Base-by-base conservation (phyloP, 129 eudicot genomes). In the Escallonia herrerae region DNA sequence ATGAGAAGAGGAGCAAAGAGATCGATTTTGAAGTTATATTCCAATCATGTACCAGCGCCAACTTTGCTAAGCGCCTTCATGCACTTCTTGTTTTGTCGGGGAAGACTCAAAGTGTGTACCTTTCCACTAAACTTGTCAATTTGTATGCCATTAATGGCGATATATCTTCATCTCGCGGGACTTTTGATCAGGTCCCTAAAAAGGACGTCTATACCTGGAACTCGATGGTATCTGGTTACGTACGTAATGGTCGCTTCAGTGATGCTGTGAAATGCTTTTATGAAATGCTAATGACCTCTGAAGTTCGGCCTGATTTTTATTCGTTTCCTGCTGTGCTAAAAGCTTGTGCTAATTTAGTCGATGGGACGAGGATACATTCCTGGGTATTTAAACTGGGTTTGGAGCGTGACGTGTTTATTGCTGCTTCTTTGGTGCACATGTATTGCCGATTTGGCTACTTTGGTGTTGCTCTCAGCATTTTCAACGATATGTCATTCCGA, bases 391-490 rank as follows among this genome's bases (percentile, higher is more conserved):
- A 84, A 82, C 10, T 70, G 15, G 95, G 95, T 40, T 78, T 87
- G 56, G 79, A 87, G 49, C 82, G 90, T 89, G 97, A 90, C 77
- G 87, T 90, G 6, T 90, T 80, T 62, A 77, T 90, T 40, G 83
- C 97, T 65, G 84, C 97, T 74, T 80, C 93, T 22, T 76, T 90
- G 72, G 91, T 90, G 66, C 95, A 90, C 64, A 82, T 87, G 95
- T 90, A 87, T 51, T 90, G 90, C 70, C 83, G 87, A 14, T 87
- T 87, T 62, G 84, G 86, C 44, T 58, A 50, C 40, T 76, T 80
- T 70, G 68, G 41, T 71, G 75, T 67, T 66, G 97, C 95, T 6
- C 80, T 69, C 71, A 69, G 67, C 40, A 69, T 90, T 3, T 90
- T 90, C 69, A 67, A 48, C 6, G 77, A 70, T 42, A 90, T 90